Base-by-base conservation (phyloP, 768 basidiomycete genomes). In the Boletus tomentosulus region DNA sequence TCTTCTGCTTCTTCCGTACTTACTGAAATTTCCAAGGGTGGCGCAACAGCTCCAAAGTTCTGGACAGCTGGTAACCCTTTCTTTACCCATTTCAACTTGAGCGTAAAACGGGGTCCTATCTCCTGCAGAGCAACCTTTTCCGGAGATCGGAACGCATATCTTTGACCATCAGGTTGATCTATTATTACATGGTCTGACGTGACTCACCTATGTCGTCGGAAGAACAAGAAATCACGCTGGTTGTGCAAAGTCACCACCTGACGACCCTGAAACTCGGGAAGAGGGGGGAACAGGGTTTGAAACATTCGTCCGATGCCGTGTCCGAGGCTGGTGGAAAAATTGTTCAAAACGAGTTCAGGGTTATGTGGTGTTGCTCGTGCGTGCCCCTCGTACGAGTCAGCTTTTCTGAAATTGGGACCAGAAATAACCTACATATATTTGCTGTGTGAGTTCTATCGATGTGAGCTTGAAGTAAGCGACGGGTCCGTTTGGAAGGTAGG, bases 221-320 rank as follows among this genome's bases (percentile, higher is more conserved):
- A 96, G 76, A 99, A 99, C 53, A 99, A 73, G 72, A 98, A 99
- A 74, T 99, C 97, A 45, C 97, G 83, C 68, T 97, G 94, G 65
- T 98, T 98, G 66, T 98, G 97, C 19, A 98, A 76, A 3, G 96
- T 97, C 12, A 98, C 95, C 10, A 98, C 95, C 70, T 99, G 97
- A 30, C 97, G 76, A 33, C 97, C 97, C 72, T 93, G 87, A 66
- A 97, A 98, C 67, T 97, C 91, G 1, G 94, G 93, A 57, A 96
- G 75, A 7, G 91, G 93, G 16, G 97, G 97, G 74, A 98, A 98
- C 22, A 94, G 80, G 1, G 94, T 94, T 62, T 97, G 96, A 73
- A 98, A 96, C 79, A 99, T 87, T 25, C 93, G 82, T 15, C 97
- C 97, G 48, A 98, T 85, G 15, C 86, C 85, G 66, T 97, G 91